A percentile compares a stretch with the other conserved stretches of the same genome.
phyloP scores from a whole-genome alignment of 1,284 basidiomycete species.

The Agaricales sp. region DNA sequence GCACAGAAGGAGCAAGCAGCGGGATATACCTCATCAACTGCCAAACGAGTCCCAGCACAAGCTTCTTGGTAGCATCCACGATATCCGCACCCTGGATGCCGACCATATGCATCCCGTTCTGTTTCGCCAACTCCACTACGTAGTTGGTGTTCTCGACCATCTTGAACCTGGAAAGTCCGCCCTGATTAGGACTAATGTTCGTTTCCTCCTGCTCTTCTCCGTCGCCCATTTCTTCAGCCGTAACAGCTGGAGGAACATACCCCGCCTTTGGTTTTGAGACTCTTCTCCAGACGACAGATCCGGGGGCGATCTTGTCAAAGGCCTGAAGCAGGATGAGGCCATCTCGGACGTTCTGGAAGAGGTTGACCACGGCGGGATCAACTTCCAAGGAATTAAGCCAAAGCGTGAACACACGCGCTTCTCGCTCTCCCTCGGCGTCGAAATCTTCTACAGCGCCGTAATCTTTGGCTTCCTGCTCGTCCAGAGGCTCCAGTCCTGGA shows the following conservation, averaged over 20 bases:
- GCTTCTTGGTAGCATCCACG: conserved; percentile 83
- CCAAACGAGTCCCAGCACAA: conserved; percentile 96
- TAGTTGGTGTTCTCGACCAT: conserved; percentile 99
- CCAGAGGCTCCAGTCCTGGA: conserved; percentile 87
- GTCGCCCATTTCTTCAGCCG: conserved; percentile 19
- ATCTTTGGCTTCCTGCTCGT: conserved; percentile 80
- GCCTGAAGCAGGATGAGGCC: conserved; percentile 89
- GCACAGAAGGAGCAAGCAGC: conserved; percentile 3
- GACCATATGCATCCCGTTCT: conserved; percentile 91
- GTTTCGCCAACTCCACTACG: conserved; percentile 84
- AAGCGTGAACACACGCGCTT: conserved; percentile 94
- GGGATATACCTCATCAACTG: conserved; percentile 81
- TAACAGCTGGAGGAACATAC: conserved; percentile 28
- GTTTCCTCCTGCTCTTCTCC: conserved; percentile 69
- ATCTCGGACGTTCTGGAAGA: conserved; percentile 94
- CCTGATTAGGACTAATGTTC: conserved; percentile 69
- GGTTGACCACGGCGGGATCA: conserved; percentile 91
- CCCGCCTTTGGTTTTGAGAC: conserved; percentile 87
- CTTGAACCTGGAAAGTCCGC: conserved; percentile 90
- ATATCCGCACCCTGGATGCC: conserved; percentile 98
- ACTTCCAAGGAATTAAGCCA: conserved; percentile 98
- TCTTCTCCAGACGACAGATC: conserved; percentile 87
- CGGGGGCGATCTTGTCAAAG: conserved; percentile 92
- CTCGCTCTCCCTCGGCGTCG: conserved; percentile 96
- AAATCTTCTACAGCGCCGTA: conserved; percentile 92